Percentiles rank a stretch among this genome's conserved stretches.
Evolutionary conservation across 1,284 basidiomycete genomes (phyloP).

Genomic region (Pseudomicrostroma phylloplanum): DNA sequence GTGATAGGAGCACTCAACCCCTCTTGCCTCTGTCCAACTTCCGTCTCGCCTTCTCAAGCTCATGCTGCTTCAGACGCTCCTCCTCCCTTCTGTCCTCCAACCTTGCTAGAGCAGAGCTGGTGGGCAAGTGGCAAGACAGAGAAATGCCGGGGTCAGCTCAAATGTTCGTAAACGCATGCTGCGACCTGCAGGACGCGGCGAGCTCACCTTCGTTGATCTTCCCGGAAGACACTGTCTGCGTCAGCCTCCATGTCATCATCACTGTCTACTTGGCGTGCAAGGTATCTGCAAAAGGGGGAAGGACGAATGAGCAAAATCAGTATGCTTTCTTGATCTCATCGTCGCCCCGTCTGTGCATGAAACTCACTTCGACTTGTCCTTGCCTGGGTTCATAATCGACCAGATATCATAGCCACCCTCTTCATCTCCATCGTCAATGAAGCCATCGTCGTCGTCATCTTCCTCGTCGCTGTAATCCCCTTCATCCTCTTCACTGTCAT

Average conservation of each 20-base stretch:
- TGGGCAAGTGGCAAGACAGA: neutral
- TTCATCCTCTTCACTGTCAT: conserved; percentile 22
- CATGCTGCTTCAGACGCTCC: neutral
- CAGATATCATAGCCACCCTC: conserved; percentile 34
- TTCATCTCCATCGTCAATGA: conserved; percentile 1
- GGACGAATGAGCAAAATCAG: neutral
- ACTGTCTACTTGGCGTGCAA: conserved; percentile 23
- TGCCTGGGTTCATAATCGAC: conserved; percentile 33
- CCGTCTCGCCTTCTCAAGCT: neutral
- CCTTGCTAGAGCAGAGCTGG: neutral
- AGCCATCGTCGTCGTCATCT: conserved; percentile 5
- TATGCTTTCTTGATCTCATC: neutral
- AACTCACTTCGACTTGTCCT: conserved; percentile 27
- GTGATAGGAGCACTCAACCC: too few species aligned
- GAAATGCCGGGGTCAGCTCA: neutral
- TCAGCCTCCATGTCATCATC: conserved; percentile 49
- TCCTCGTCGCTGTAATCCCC: conserved; percentile 14
- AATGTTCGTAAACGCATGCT: neutral
- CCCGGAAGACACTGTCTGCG: conserved; percentile 31
- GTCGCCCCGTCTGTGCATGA: neutral
- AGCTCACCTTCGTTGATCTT: conserved; percentile 26
- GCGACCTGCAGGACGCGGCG: neutral
- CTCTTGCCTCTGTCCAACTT: neutral
- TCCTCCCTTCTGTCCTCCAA: neutral
- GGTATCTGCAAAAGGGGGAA: conserved; percentile 17